phyloP scores from a whole-genome alignment of 192 early-diverging fungal species.

The Coemansia sp. region DNA sequence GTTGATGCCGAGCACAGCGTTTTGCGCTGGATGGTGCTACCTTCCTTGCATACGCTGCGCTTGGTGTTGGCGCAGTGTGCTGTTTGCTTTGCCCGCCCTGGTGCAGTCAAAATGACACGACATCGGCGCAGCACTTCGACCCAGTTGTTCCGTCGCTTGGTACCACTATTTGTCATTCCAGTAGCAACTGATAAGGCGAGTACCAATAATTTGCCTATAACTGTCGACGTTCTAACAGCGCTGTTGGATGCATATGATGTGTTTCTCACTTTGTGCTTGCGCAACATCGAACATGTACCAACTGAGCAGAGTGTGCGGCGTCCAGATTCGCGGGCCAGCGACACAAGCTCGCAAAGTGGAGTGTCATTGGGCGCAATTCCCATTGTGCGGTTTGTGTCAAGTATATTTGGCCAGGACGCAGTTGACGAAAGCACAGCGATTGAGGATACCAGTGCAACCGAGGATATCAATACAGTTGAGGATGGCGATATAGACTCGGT shows the following conservation, averaged over 20 bases:
- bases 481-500: not conserved
- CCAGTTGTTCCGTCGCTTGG: conserved; percentile 20
- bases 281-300: conserved; percentile 24
- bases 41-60: conserved; percentile 38
- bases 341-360: conserved; percentile 11
- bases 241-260: conserved; percentile 42
- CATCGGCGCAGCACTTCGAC: conserved; percentile 8
- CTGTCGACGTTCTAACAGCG: conserved; percentile 21
- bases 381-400: conserved; percentile 31
- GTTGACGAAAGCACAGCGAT: not conserved
- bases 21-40: conserved; percentile 31
- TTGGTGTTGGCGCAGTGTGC: conserved; percentile 38
- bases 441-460: not conserved
- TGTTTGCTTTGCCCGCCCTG: conserved; percentile 25
- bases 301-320: conserved; percentile 3
- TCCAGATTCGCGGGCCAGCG: conserved; percentile 35
- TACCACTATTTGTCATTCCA: conserved; percentile 38
- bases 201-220: not conserved
- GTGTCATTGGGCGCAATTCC: conserved; percentile 25
- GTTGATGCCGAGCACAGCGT: conserved; percentile 10
- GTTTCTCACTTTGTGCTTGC: conserved; percentile 33
- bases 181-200: not conserved
- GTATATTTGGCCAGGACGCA: conserved; percentile 34
- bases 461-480: not conserved
- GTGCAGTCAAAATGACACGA: not conserved